Conservation (phyloP, 352 stramenopile species). For the Phytophthora macrochlamydospora region DNA sequence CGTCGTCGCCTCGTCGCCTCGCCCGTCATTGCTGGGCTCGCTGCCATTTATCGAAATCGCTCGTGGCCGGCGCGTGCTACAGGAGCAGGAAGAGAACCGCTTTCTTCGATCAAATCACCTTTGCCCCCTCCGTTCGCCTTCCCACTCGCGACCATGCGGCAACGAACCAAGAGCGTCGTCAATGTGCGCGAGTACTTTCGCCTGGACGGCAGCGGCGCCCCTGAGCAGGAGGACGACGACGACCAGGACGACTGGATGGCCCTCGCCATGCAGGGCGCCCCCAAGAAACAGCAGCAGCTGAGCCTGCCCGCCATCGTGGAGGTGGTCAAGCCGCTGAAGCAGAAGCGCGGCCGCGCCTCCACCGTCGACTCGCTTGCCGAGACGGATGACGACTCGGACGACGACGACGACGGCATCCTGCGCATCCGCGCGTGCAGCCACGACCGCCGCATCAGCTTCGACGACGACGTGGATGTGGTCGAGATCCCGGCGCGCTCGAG, state of each 20-base stretch:
- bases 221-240: slow-evolving; percentile 46
- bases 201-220: slow-evolving; percentile 48
- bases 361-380: slow-evolving; percentile 68
- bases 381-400: slow-evolving; percentile 66
- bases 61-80: slow-evolving; percentile 6
- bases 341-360: slow-evolving; percentile 50
- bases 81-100: too few relatives aligned
- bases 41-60: slow-evolving; percentile 35
- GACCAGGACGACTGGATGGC: slow-evolving; percentile 63
- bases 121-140: background rate
- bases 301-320: slow-evolving; percentile 8
- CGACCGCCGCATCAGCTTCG: slow-evolving; percentile 79
- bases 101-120: background rate
- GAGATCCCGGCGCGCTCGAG: slow-evolving; percentile 71
- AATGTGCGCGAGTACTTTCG: slow-evolving; percentile 80
- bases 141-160: slow-evolving; percentile 47
- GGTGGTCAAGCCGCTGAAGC: slow-evolving; percentile 41
- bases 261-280: slow-evolving; percentile 38
- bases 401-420: slow-evolving; percentile 56
- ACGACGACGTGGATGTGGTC: slow-evolving; percentile 72
- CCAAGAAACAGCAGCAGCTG: slow-evolving; percentile 4
- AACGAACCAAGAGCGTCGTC: slow-evolving; percentile 75
- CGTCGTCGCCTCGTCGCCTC: slow-evolving; percentile 15
- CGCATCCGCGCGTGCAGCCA: slow-evolving; percentile 70
- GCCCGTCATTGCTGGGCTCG: slow-evolving; percentile 19